Conservation (phyloP, 2,329 filamentous ascomycete genomes). For the Fusarium burgessii region DNA sequence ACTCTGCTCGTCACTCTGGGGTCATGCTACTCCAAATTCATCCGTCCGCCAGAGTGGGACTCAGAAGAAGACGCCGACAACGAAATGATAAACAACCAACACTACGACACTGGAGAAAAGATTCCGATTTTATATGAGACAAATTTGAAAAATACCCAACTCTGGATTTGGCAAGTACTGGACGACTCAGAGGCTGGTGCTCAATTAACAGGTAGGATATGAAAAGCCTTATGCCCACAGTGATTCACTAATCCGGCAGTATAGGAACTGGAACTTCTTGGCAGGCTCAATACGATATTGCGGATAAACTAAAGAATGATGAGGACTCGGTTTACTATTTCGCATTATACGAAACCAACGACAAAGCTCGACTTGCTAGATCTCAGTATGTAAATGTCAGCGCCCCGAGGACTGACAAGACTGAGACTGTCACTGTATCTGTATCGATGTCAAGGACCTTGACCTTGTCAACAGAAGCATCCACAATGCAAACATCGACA, state of each 20-base stretch:
- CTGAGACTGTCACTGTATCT: neutral
- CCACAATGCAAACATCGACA: neutral
- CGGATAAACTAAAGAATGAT: accelerated
- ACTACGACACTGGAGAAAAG: neutral
- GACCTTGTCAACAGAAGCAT: neutral
- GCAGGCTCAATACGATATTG: neutral
- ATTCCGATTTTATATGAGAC: neutral
- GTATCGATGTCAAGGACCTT: accelerated
- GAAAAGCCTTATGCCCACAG: neutral
- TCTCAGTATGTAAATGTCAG: neutral
- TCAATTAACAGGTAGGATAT: neutral
- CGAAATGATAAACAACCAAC: neutral
- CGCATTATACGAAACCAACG: accelerated
- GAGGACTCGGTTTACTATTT: neutral
- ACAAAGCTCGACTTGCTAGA: accelerated
- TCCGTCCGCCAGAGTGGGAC: neutral
- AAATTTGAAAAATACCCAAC: neutral
- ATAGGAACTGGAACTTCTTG: neutral
- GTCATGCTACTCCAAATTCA: neutral
- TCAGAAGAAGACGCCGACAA: neutral
- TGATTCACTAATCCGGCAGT: neutral
- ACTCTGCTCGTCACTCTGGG: neutral
- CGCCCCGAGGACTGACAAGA: neutral
- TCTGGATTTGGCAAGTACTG: neutral
- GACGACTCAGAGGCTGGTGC: neutral